A percentile compares a stretch with the other conserved stretches of the same genome.
These are phyloP conservation scores for Lonicera japonica DNA, from an alignment of 129 eudicot species.

Conservation along the genomic window DNA sequence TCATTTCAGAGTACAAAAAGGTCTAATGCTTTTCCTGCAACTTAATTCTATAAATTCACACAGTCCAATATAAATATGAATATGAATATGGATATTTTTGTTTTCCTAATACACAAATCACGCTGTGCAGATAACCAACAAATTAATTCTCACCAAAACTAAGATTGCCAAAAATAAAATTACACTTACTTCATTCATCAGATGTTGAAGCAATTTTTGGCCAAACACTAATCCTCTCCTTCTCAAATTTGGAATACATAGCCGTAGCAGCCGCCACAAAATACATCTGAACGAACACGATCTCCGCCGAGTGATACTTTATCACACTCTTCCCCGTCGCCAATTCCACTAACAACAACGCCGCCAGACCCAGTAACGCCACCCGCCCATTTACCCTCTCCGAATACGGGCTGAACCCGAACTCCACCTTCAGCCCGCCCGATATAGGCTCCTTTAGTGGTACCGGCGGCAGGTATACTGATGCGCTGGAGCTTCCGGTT, in stretches of 20 bases:
- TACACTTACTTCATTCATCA: no score
- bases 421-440: slow-evolving; percentile 77
- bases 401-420: slow-evolving; percentile 91
- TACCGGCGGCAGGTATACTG: slow-evolving; percentile 69
- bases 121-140: no score
- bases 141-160: no score
- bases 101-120: no score
- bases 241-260: slow-evolving; percentile 63
- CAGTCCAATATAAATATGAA: no score
- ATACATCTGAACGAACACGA: slow-evolving; percentile 68
- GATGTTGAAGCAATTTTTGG: slow-evolving; percentile 16
- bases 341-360: slow-evolving; percentile 78
- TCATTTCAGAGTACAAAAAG: no score
- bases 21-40: no score
- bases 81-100: no score
- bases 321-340: slow-evolving; percentile 81
- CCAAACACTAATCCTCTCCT: slow-evolving; percentile 87
- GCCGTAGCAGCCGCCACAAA: slow-evolving; percentile 81
- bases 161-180: no score
- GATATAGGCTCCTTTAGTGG: slow-evolving; percentile 72
- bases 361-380: slow-evolving; percentile 67
- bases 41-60: no score
- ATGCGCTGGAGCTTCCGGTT: slow-evolving; percentile 29
- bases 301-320: slow-evolving; percentile 67
- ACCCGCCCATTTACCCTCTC: slow-evolving; percentile 78